Evolutionary conservation across 1,284 basidiomycete species (phyloP).

Genomic region (Butyriboletus appendiculatus): DNA sequence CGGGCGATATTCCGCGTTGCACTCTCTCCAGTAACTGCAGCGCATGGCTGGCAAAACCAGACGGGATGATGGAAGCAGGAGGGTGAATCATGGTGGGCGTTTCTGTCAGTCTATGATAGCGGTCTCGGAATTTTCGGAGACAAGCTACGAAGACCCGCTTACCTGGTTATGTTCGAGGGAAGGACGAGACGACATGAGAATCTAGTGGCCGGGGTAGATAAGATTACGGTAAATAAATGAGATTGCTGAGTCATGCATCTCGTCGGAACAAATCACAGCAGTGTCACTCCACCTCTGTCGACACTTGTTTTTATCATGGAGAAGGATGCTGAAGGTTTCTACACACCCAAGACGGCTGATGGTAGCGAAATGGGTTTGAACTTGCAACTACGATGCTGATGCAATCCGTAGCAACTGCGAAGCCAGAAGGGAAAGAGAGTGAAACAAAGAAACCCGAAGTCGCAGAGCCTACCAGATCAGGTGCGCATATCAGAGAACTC

Average conservation of each 20-base stretch:
- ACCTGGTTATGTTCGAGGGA: not conserved
- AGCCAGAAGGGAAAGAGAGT: constrained; percentile 29
- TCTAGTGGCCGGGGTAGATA: too few relatives aligned
- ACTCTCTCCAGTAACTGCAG: constrained; percentile 44
- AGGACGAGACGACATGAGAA: not conserved
- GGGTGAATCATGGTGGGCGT: constrained; percentile 15
- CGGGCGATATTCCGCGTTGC: constrained; percentile 44
- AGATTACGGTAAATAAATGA: constrained; percentile 19
- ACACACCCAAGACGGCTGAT: constrained; percentile 44
- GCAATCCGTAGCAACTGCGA: constrained; percentile 8
- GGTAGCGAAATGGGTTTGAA: constrained; percentile 16
- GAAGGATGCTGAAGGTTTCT: constrained; percentile 78
- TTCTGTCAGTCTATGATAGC: not conserved
- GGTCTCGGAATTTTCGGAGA: not conserved
- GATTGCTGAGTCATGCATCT: constrained; percentile 29
- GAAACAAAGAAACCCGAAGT: constrained; percentile 28
- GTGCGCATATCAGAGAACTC: constrained; percentile 16
- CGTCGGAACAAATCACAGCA: not conserved
- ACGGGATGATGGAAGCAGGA: constrained; percentile 11
- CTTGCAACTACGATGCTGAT: constrained; percentile 12
- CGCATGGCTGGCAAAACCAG: constrained; percentile 30
- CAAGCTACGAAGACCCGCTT: not conserved
- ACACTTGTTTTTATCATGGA: constrained; percentile 41
- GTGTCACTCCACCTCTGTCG: constrained; percentile 1
- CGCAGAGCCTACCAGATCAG: constrained; percentile 20